Percentiles rank a stretch among this genome's conserved stretches.
Evolutionary conservation across 2,329 filamentous ascomycete species (phyloP).

Genomic region (Helotiales sp.): DNA sequence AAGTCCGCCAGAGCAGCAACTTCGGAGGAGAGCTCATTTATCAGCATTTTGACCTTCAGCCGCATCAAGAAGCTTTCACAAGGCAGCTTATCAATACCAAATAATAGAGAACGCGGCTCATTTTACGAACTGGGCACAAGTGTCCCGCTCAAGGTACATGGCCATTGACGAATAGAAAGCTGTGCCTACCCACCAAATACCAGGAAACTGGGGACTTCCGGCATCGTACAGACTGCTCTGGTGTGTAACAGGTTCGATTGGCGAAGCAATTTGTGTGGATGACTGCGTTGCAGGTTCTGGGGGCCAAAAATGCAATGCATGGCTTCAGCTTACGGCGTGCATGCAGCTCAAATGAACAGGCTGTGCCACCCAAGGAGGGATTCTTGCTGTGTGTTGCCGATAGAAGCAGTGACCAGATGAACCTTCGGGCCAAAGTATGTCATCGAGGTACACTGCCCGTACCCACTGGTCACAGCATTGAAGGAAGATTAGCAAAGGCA

Average conservation of each 20-base stretch:
- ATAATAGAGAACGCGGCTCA: constrained; percentile 3
- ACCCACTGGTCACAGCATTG: not conserved
- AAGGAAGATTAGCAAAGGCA: not conserved
- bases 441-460: not conserved
- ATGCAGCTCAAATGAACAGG: not conserved
- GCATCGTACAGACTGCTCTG: not conserved
- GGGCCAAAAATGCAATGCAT: not conserved
- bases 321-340: not conserved
- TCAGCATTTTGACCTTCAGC: not conserved
- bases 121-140: constrained; percentile 1
- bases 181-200: not conserved
- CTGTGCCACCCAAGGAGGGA: not conserved
- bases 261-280: not conserved
- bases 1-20: not conserved
- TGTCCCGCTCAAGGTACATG: not conserved
- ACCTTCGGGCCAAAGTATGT: not conserved
- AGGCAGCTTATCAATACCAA: not conserved
- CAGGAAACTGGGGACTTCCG: not conserved
- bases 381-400: not conserved
- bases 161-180: not conserved
- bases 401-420: not conserved
- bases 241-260: constrained; percentile 7
- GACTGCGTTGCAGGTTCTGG: not conserved
- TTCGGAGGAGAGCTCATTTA: not conserved
- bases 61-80: not conserved